phyloP scores from a whole-genome alignment of 495 filamentous ascomycete genomes.

The Penicillium parvum region DNA sequence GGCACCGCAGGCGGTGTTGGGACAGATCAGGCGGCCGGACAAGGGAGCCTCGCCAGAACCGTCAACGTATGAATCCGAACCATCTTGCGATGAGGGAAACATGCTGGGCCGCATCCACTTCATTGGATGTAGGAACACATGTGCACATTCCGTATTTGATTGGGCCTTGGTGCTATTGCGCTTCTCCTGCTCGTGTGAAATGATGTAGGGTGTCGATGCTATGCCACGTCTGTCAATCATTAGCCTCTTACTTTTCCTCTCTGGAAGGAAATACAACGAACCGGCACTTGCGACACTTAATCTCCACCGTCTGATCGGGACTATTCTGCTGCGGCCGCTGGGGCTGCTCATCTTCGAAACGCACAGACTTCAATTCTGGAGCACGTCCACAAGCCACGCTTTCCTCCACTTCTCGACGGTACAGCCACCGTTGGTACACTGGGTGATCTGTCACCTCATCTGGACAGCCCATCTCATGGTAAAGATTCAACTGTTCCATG shows the following conservation, averaged over 20 bases:
- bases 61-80: constrained; percentile 11
- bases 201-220: constrained; percentile 59
- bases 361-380: constrained; percentile 65
- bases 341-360: constrained; percentile 76
- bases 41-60: constrained; percentile 56
- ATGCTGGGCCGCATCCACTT: constrained; percentile 89
- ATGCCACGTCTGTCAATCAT: constrained; percentile 48
- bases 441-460: constrained; percentile 63
- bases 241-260: constrained; percentile 3
- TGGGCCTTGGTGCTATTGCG: constrained; percentile 15
- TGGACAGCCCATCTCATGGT: constrained; percentile 77
- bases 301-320: constrained; percentile 35
- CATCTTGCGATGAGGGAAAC: constrained; percentile 25
- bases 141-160: constrained; percentile 54
- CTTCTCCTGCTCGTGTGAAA: constrained; percentile 45
- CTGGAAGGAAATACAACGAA: constrained; percentile 25
- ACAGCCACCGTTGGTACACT: constrained; percentile 85
- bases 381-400: constrained; percentile 67
- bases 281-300: constrained; percentile 65
- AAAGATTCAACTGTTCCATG: constrained; percentile 81
- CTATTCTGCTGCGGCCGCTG: constrained; percentile 9
- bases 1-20: constrained; percentile 65
- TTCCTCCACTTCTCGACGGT: constrained; percentile 68
- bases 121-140: constrained; percentile 84
- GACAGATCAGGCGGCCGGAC: constrained; percentile 78